phyloP scores from a whole-genome alignment of 305 asterid genomes.

The Solanum hybrid region DNA sequence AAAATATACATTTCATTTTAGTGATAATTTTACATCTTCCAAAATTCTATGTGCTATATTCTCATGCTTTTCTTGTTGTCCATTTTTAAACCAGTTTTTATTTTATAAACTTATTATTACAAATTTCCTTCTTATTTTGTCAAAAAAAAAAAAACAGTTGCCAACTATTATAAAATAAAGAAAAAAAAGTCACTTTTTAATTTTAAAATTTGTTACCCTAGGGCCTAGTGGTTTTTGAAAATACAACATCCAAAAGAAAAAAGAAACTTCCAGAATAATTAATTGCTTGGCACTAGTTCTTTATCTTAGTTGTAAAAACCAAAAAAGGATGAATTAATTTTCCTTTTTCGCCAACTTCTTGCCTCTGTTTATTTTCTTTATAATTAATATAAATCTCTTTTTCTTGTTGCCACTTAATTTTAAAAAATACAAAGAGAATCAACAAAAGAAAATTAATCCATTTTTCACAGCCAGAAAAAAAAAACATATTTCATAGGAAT shows the following conservation, averaged over 20 bases:
- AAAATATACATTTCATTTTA: background rate
- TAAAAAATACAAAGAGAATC: background rate
- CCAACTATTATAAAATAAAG: background rate
- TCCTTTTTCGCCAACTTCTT: background rate
- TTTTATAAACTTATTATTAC: background rate
- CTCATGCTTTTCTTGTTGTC: background rate
- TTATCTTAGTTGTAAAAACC: background rate
- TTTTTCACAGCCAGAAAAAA: background rate
- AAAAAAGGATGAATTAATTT: background rate
- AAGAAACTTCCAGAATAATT: background rate
- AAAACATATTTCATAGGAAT: background rate
- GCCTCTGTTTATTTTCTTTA: background rate
- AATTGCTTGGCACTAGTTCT: background rate
- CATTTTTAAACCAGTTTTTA: background rate
- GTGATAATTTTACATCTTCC: background rate
- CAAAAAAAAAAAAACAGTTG: background rate
- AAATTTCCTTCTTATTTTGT: background rate
- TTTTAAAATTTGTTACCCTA: background rate
- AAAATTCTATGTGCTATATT: background rate
- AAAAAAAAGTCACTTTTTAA: background rate
- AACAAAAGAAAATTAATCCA: background rate
- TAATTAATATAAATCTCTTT: background rate
- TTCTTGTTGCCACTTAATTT: background rate
- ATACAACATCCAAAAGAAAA: background rate
- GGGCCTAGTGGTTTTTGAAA: background rate